Conservation (phyloP, 345 rosid species). For the Passiflora organensis region DNA sequence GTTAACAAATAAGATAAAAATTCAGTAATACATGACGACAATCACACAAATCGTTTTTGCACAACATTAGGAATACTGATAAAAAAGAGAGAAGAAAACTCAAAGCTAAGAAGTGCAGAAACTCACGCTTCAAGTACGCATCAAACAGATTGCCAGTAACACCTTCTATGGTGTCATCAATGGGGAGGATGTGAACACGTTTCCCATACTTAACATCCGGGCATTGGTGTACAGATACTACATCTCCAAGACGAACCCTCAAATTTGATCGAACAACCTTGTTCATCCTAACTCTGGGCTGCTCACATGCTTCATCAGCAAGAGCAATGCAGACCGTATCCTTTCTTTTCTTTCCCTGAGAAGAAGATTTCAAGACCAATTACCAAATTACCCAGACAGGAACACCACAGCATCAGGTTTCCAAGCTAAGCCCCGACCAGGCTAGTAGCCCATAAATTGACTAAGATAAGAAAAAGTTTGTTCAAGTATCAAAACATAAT, state of each 20-base stretch:
- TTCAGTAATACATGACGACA: too few species aligned
- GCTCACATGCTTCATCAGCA: conserved; percentile 59
- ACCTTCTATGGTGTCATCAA: conserved; percentile 68
- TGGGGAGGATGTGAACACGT: conserved; percentile 61
- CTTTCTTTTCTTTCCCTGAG: conserved; percentile 62
- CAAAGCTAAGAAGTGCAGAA: neutral
- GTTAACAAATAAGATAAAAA: too few species aligned
- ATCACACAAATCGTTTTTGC: too few species aligned
- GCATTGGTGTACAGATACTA: conserved; percentile 59
- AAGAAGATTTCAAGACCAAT: neutral
- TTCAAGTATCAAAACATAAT: too few species aligned
- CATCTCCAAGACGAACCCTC: conserved; percentile 70
- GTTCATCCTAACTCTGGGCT: conserved; percentile 58
- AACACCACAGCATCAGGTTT: too few species aligned
- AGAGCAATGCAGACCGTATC: conserved; percentile 64
- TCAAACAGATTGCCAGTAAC: conserved; percentile 59
- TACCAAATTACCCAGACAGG: neutral
- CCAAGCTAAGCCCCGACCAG: conserved; percentile 1
- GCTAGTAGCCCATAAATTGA: neutral
- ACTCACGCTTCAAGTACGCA: conserved; percentile 58
- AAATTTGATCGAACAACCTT: conserved; percentile 60
- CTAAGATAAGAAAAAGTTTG: too few species aligned
- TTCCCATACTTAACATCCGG: conserved; percentile 69
- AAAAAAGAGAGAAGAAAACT: neutral
- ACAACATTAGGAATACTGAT: too few species aligned